Evolutionary conservation across 352 stramenopile genomes (phyloP).

Genomic region (Blastocystis sp.): DNA sequence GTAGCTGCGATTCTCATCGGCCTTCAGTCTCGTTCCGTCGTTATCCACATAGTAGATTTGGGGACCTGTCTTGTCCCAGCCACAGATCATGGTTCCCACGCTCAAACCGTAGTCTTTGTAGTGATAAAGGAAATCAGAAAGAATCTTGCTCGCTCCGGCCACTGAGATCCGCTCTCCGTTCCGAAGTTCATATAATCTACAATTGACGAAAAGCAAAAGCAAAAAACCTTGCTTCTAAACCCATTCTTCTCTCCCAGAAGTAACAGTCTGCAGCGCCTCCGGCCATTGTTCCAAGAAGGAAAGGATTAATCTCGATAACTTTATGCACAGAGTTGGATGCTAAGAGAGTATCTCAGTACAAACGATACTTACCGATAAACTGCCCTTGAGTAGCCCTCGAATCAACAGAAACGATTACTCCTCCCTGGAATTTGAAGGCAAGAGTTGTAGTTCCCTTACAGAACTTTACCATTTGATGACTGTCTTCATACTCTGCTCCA

Average conservation of each 20-base stretch:
- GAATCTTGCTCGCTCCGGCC: conserved; percentile 91
- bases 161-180: conserved; percentile 99
- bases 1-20: conserved; percentile 81
- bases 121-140: conserved; percentile 96
- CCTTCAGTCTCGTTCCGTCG: conserved; percentile 92
- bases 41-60: conserved; percentile 99
- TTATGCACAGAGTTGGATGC: conserved; percentile 97
- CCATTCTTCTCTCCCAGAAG: conserved; percentile 98
- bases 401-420: conserved; percentile 96
- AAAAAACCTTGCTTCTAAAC: conserved; percentile 70
- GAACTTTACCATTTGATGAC: conserved; percentile 89
- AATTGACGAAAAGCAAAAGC: conserved; percentile 71
- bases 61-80: conserved; percentile 93
- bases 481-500: conserved; percentile 91
- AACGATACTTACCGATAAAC: conserved; percentile 79
- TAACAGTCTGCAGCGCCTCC: conserved; percentile 95
- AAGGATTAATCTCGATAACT: conserved; percentile 99
- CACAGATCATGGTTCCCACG: conserved; percentile 98
- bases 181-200: conserved; percentile 92
- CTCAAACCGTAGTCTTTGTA: conserved; percentile 84
- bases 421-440: conserved; percentile 96
- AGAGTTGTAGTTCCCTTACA: conserved; percentile 98
- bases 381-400: conserved; percentile 94
- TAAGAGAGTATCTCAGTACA: not conserved
- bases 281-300: conserved; percentile 96